phyloP scores from a whole-genome alignment of 805 yeast genomes.

The Torulaspora delbrueckii region DNA sequence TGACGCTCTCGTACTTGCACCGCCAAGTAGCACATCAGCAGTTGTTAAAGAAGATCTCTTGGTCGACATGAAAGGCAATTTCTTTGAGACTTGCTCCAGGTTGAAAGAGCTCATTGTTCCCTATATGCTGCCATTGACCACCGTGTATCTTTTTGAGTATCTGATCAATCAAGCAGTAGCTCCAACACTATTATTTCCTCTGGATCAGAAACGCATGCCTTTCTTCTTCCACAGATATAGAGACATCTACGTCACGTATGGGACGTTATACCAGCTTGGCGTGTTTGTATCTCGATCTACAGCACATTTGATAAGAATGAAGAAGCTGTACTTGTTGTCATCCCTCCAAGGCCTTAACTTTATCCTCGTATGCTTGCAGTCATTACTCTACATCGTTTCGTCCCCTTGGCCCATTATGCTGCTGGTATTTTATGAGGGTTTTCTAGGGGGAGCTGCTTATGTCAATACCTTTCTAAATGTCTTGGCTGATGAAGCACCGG shows the following conservation, averaged over 20 bases:
- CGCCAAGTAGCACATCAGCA: slow-evolving; percentile 5
- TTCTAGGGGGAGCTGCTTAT: slow-evolving; percentile 86
- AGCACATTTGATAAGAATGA: slow-evolving; percentile 56
- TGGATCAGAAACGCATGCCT: slow-evolving; percentile 39
- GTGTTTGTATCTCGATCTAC: slow-evolving; percentile 90
- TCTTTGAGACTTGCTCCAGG: slow-evolving; percentile 27
- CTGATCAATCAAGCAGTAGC: slow-evolving; percentile 87
- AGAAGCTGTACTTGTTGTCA: slow-evolving; percentile 56
- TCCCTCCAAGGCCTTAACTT: slow-evolving; percentile 64
- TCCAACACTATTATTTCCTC: slow-evolving; percentile 78
- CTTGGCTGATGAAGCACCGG: slow-evolving; percentile 48
- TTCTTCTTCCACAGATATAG: slow-evolving; percentile 68
- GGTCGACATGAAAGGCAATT: slow-evolving; percentile 15
- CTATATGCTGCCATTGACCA: slow-evolving; percentile 75
- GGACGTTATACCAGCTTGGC: slow-evolving; percentile 85
- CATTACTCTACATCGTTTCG: slow-evolving; percentile 53
- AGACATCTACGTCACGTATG: slow-evolving; percentile 87
- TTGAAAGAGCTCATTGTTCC: slow-evolving; percentile 49
- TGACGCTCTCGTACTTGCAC: slow-evolving; percentile 3
- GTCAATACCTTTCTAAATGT: slow-evolving; percentile 83
- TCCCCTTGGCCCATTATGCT: slow-evolving; percentile 57
- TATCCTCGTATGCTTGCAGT: slow-evolving; percentile 53
- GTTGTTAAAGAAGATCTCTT: slow-evolving; percentile 3
- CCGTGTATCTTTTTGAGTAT: slow-evolving; percentile 85
- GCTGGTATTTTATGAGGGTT: slow-evolving; percentile 77